Evolutionary conservation across 768 basidiomycete genomes (phyloP), one percentile per base, ranked within the genome.

Genomic region (Lyophyllum atratum): DNA sequence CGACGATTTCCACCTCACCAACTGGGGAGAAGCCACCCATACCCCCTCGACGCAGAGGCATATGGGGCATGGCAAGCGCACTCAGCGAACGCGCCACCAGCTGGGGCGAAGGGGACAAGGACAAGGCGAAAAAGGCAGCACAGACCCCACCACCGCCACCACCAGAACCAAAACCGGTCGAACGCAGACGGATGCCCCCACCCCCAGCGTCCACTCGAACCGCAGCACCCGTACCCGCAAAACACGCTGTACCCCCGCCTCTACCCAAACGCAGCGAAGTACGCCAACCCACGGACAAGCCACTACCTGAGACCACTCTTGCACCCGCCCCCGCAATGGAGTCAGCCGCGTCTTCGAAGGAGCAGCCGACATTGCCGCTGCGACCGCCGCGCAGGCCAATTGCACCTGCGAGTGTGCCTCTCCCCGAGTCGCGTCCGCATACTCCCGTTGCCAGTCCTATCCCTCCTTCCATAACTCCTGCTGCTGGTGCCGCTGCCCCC

Each of bases 61-160:
- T 90, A 21, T 89, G 88, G 86, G 84, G 86, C 11, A 84, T 87
- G 74, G 84, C 85, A 0, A 84, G 83, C 54, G 84, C 83, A 5
- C 67, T 89, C 6, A 77, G 83, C 3, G 85, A 86, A 66, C 74
- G 76, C 37, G 86, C 85, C 37, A 79, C 73, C 1, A 83, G 80
- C 62, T 87, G 85, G 86, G 72, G 78, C 49, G 71, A 72, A 21
- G 68, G 72, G 21, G 81, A 80, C 8, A 77, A 74, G 55, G 69
- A 68, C 28, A 78, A 74, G 55, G 63, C 63, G 48, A 73, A 68
- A 64, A 69, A 58, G 43, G 26, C 56, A 15, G 49, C 50, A 3
- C 33, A 54, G 45, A 55, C 59, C 12, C 47, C 62, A 28, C 40
- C 59, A 25, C 51, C 65, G 17, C 57, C 61, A 15, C 58, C 60